Percentiles rank a stretch among this genome's conserved stretches.
Evolutionary conservation across 23 red algal species (phyloP).

Genomic region (Agarophyton chilense): DNA sequence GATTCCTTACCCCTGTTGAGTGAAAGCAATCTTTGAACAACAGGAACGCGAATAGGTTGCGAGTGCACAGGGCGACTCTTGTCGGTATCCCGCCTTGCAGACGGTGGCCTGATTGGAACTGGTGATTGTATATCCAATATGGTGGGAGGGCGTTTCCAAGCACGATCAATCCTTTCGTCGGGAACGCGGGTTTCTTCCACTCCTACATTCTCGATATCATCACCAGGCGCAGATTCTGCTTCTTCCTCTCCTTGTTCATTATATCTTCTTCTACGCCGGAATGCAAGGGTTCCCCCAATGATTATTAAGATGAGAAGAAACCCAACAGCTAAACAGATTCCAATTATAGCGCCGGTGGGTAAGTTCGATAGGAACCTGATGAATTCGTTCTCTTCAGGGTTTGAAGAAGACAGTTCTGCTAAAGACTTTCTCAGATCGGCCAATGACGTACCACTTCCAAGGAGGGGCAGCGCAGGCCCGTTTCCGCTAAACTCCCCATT

Average conservation of each 20-base stretch:
- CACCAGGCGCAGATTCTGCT: background rate
- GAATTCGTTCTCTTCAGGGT: background rate
- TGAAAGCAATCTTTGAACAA: conserved; percentile 20
- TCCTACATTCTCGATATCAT: background rate
- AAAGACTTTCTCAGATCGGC: conserved; percentile 22
- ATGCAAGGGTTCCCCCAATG: background rate
- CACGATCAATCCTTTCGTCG: background rate
- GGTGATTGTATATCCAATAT: background rate
- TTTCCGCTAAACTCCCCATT: background rate
- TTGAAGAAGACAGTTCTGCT: background rate
- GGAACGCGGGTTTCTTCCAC: background rate
- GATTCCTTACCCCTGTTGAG: conserved; percentile 13
- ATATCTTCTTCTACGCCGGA: background rate
- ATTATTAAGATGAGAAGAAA: background rate
- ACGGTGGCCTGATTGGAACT: background rate
- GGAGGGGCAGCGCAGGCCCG: background rate
- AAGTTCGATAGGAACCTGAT: background rate
- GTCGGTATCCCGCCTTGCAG: background rate
- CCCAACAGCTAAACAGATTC: background rate
- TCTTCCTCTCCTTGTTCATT: background rate
- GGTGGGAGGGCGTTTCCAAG: background rate
- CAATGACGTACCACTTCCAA: background rate
- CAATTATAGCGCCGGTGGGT: background rate
- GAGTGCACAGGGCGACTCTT: background rate
- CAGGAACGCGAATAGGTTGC: conserved; percentile 7